phyloP scores from a whole-genome alignment of 352 stramenopile species.

The Phytophthora rubi region DNA sequence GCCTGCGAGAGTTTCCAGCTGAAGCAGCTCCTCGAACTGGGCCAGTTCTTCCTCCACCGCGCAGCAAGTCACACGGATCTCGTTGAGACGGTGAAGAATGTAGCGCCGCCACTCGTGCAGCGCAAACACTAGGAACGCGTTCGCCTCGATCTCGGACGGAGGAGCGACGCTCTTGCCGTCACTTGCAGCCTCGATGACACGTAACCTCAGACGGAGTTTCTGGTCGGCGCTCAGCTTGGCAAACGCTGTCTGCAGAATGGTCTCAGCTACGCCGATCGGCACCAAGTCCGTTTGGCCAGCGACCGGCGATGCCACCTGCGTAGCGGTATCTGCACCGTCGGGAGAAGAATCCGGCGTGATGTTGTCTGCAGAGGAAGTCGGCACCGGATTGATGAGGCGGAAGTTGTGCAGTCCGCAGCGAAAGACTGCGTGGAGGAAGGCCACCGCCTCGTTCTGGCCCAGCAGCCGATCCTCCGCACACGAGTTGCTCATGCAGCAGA shows the following conservation, averaged over 20 bases:
- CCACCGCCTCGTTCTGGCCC: slow-evolving; percentile 72
- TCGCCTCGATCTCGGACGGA: slow-evolving; percentile 40
- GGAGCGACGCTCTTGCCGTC: background rate
- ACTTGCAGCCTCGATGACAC: slow-evolving; percentile 40
- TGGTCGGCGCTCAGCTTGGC: slow-evolving; percentile 54
- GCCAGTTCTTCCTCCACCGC: slow-evolving; percentile 61
- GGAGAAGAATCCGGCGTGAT: background rate
- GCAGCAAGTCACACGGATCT: slow-evolving; percentile 67
- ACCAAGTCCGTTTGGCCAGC: slow-evolving; percentile 42
- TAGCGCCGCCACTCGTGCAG: slow-evolving; percentile 78
- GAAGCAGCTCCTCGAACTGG: slow-evolving; percentile 57
- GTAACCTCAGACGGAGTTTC: slow-evolving; percentile 44
- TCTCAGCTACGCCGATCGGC: slow-evolving; percentile 39
- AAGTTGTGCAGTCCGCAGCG: slow-evolving; percentile 71
- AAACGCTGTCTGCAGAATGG: slow-evolving; percentile 62
- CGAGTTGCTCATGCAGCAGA: slow-evolving; percentile 75
- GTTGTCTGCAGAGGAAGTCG: background rate
- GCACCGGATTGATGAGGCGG: slow-evolving; percentile 45
- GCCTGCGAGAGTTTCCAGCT: slow-evolving; percentile 54
- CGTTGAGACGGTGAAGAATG: slow-evolving; percentile 70
- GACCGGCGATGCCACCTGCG: background rate
- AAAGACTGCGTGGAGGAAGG: slow-evolving; percentile 65
- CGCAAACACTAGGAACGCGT: slow-evolving; percentile 62
- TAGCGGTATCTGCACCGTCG: background rate
- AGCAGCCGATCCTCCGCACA: slow-evolving; percentile 66